phyloP scores from a whole-genome alignment of 257 asterid species.

The Lavandula angustifolia region DNA sequence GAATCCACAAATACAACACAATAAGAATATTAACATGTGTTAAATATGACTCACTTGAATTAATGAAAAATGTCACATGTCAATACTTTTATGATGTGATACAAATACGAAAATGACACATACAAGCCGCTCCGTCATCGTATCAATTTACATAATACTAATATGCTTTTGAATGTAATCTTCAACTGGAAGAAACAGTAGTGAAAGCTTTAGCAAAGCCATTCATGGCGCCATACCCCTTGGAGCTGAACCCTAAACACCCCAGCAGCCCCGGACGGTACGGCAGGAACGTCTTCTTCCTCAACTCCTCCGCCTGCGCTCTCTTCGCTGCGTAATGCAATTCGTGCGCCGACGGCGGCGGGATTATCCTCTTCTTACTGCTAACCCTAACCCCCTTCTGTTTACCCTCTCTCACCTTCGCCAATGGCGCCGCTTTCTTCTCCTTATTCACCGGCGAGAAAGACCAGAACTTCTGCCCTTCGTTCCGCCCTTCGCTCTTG shows the following conservation, averaged over 20 bases:
- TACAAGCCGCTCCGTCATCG: too few species aligned
- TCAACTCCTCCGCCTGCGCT: slow-evolving; percentile 88
- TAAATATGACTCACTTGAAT: too few species aligned
- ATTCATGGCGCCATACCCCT: slow-evolving; percentile 75
- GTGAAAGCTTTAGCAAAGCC: slow-evolving; percentile 71
- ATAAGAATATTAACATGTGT: too few species aligned
- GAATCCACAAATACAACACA: too few species aligned
- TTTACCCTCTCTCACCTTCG: slow-evolving; percentile 34
- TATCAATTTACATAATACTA: too few species aligned
- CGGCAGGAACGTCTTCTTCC: slow-evolving; percentile 76
- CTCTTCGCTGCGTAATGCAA: slow-evolving; percentile 70
- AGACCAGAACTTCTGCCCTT: slow-evolving; percentile 67
- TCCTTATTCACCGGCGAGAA: slow-evolving; percentile 66
- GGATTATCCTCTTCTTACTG: slow-evolving; percentile 50
- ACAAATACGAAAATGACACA: too few species aligned
- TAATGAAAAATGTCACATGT: too few species aligned
- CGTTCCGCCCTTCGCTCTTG: slow-evolving; percentile 83
- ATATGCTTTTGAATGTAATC: too few species aligned
- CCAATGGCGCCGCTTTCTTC: slow-evolving; percentile 41
- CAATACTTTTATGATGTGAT: too few species aligned
- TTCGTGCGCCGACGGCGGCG: slow-evolving; percentile 87
- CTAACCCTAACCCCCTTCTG: slow-evolving; percentile 38
- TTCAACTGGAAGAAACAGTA: slow-evolving; percentile 44
- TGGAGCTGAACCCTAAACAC: slow-evolving; percentile 77
- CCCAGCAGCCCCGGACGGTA: slow-evolving; percentile 72